Percentiles rank a stretch among this genome's conserved stretches.
Conservation (phyloP, 2,329 filamentous ascomycete genomes). For the Diaporthe ampelina region DNA sequence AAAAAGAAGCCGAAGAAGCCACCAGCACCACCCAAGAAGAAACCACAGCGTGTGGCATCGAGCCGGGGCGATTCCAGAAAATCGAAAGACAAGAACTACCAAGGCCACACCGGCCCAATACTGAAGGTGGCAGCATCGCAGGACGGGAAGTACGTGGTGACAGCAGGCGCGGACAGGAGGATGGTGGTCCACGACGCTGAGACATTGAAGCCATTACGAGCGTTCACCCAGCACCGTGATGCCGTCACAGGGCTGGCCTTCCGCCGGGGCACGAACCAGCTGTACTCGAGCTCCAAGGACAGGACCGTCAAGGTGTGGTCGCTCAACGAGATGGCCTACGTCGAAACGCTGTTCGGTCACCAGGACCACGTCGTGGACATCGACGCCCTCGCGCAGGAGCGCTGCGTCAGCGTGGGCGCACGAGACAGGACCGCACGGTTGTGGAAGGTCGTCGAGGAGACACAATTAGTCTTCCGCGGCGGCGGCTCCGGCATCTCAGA, state of each 20-base stretch:
- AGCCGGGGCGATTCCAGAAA: conserved; percentile 73
- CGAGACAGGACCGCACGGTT: conserved; percentile 91
- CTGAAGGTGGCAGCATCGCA: conserved; percentile 88
- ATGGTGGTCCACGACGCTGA: conserved; percentile 91
- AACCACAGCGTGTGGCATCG: conserved; percentile 74
- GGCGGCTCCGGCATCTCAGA: conserved; percentile 68
- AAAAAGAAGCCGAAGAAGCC: conserved; percentile 71
- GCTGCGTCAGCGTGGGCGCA: conserved; percentile 91
- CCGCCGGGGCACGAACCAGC: conserved; percentile 87
- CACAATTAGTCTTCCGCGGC: conserved; percentile 93
- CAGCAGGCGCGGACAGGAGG: conserved; percentile 86
- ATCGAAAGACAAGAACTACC: conserved; percentile 73
- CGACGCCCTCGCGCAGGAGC: conserved; percentile 85
- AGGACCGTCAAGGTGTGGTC: conserved; percentile 97
- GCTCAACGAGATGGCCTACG: conserved; percentile 90
- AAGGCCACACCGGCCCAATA: conserved; percentile 85
- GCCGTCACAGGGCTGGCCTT: conserved; percentile 89
- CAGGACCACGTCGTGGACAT: conserved; percentile 92
- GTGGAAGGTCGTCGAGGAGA: conserved; percentile 97
- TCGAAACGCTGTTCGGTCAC: conserved; percentile 96
- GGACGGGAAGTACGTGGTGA: conserved; percentile 91
- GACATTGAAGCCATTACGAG: conserved; percentile 81
- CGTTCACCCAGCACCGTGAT: conserved; percentile 94
- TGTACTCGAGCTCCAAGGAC: conserved; percentile 92
- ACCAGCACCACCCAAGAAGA: conserved; percentile 69